Evolutionary conservation across 257 asterid species (phyloP).

Genomic region (Linderniella brevidens): DNA sequence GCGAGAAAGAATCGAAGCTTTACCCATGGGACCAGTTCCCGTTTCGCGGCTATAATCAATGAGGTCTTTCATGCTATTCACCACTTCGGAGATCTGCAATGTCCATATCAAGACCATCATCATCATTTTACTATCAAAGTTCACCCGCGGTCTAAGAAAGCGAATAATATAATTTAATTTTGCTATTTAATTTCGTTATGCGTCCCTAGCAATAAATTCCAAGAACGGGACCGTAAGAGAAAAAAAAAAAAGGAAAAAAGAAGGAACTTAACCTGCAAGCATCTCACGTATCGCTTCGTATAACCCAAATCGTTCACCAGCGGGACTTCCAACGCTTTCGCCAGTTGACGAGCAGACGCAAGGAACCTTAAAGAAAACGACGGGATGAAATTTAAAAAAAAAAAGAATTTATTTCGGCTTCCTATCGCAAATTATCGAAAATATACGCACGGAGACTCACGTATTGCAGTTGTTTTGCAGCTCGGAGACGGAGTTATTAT

Average conservation of each 20-base stretch:
- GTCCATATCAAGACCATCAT: not conserved
- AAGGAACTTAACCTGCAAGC: constrained; percentile 66
- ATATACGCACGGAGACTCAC: constrained; percentile 29
- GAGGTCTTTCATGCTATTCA: constrained; percentile 99
- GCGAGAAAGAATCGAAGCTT: constrained; percentile 7
- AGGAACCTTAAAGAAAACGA: constrained; percentile 49
- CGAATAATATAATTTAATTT: too few relatives aligned
- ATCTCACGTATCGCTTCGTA: constrained; percentile 88
- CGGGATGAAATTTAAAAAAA: not conserved
- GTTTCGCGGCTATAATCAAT: constrained; percentile 87
- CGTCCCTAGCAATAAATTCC: too few relatives aligned
- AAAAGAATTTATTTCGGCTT: too few relatives aligned
- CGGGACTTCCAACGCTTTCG: constrained; percentile 95
- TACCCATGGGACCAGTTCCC: constrained; percentile 96
- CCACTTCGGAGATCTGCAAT: constrained; percentile 97
- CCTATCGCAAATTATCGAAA: too few relatives aligned
- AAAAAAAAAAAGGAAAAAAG: not conserved
- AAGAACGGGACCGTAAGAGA: too few relatives aligned
- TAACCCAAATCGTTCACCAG: constrained; percentile 93
- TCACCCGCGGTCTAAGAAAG: too few relatives aligned
- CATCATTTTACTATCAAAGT: too few relatives aligned
- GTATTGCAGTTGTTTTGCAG: constrained; percentile 83
- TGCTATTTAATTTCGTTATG: too few relatives aligned
- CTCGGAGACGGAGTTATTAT: constrained; percentile 42
- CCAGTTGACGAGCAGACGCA: constrained; percentile 90